phyloP scores from a whole-genome alignment of 1,284 basidiomycete species.

The Ceratobasidium theobromae region DNA sequence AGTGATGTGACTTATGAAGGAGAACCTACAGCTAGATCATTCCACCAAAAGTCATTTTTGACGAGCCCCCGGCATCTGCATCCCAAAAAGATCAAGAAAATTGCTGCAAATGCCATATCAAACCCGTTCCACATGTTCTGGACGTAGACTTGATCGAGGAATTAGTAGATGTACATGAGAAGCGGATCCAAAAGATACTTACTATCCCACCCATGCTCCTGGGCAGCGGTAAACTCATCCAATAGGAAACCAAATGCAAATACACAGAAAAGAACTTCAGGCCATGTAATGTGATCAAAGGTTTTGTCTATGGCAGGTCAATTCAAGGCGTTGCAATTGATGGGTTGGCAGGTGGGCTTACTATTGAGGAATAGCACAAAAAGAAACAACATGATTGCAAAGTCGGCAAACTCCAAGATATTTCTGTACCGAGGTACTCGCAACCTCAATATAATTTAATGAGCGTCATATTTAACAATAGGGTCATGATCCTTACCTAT shows the following conservation, averaged over 20 bases:
- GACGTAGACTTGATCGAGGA: slow-evolving; percentile 63
- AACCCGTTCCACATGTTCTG: slow-evolving; percentile 86
- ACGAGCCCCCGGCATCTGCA: slow-evolving; percentile 68
- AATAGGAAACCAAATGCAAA: slow-evolving; percentile 75
- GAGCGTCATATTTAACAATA: not conserved
- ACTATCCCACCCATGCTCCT: slow-evolving; percentile 85
- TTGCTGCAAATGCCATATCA: slow-evolving; percentile 71
- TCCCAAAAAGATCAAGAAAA: slow-evolving; percentile 69
- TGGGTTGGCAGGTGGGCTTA: slow-evolving; percentile 44
- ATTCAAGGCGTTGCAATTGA: not conserved
- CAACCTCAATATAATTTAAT: slow-evolving; percentile 49
- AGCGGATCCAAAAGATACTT: slow-evolving; percentile 41
- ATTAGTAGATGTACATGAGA: slow-evolving; percentile 9
- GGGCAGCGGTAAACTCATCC: slow-evolving; percentile 76
- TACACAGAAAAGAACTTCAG: slow-evolving; percentile 73
- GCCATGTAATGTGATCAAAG: slow-evolving; percentile 52
- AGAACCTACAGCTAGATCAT: slow-evolving; percentile 59
- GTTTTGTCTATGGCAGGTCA: slow-evolving; percentile 54
- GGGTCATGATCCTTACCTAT: slow-evolving; percentile 50
- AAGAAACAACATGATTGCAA: slow-evolving; percentile 63
- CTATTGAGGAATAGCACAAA: slow-evolving; percentile 75
- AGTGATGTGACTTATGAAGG: not conserved
- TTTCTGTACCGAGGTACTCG: slow-evolving; percentile 80
- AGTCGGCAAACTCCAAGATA: slow-evolving; percentile 77
- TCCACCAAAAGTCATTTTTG: slow-evolving; percentile 52